phyloP scores from a whole-genome alignment of 73 alveolate species.

The Tetrahymena malaccensis region DNA sequence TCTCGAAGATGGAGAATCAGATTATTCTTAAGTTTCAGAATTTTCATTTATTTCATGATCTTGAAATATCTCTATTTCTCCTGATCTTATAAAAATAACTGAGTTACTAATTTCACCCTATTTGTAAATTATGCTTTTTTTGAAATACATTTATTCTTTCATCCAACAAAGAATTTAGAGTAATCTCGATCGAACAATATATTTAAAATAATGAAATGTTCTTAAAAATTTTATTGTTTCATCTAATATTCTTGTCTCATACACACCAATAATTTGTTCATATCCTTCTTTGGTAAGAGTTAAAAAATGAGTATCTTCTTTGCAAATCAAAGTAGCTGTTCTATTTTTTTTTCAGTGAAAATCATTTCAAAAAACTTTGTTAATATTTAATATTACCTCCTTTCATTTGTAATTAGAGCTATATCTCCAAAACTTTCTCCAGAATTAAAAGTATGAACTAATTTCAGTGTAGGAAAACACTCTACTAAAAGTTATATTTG shows the following conservation, averaged over 20 bases:
- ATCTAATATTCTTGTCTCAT: neutral
- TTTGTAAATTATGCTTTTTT: neutral
- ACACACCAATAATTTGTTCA: slow-evolving; percentile 37
- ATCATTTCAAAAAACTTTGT: neutral
- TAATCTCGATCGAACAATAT: neutral
- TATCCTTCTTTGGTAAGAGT: slow-evolving; percentile 58
- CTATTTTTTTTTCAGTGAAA: slow-evolving; percentile 11
- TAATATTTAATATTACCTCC: neutral
- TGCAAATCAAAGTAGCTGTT: slow-evolving; percentile 87
- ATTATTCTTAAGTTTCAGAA: neutral
- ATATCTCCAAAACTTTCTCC: slow-evolving; percentile 94
- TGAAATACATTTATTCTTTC: neutral
- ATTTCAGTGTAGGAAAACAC: neutral
- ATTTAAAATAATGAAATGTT: neutral
- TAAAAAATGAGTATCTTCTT: slow-evolving; percentile 75
- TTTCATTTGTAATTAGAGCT: slow-evolving; percentile 69
- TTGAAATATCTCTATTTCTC: neutral
- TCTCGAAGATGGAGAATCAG: neutral
- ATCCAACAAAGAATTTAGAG: neutral
- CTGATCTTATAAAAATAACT: neutral
- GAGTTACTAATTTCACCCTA: neutral
- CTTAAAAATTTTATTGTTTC: neutral
- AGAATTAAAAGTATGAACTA: slow-evolving; percentile 52
- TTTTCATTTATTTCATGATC: neutral
- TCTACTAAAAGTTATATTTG: neutral